Conservation (phyloP, 1,284 basidiomycete genomes). For the Trametes hirsuta region DNA sequence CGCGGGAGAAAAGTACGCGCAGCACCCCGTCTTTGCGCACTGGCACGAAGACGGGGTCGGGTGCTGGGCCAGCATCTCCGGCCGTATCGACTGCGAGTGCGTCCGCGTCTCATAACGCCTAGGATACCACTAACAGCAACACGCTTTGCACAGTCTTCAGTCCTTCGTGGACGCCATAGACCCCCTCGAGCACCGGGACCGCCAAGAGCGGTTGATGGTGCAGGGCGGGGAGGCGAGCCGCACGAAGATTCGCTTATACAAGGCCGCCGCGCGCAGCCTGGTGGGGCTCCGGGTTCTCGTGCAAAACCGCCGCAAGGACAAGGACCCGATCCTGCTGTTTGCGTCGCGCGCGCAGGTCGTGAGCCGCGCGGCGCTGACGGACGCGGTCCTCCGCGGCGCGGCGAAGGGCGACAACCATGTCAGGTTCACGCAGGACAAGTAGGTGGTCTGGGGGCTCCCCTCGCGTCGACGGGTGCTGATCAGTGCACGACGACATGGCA, state of each 20-base stretch:
- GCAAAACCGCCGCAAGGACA: constrained; percentile 20
- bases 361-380: constrained; percentile 3
- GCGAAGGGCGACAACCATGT: constrained; percentile 6
- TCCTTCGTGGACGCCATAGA: background rate
- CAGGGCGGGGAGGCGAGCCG: background rate
- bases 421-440: constrained; percentile 8
- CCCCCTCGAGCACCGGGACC: background rate
- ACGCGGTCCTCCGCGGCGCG: background rate
- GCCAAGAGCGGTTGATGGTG: constrained; percentile 1
- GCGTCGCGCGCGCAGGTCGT: constrained; percentile 14
- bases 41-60: constrained; percentile 14
- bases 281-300: constrained; percentile 15
- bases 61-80: constrained; percentile 17
- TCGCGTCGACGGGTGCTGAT: too few relatives aligned
- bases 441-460: background rate
- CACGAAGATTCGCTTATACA: constrained; percentile 11
- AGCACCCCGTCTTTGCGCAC: constrained; percentile 15
- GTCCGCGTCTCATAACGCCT: background rate
- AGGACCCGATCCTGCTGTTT: constrained; percentile 5
- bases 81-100: constrained; percentile 17
- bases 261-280: constrained; percentile 7
- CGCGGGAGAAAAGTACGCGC: constrained; percentile 1
- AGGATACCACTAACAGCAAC: background rate
- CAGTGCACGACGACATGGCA: background rate
- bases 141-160: constrained; percentile 4